Evolutionary conservation across 2,329 filamentous ascomycete species (phyloP), one percentile per base, ranked within the genome.

Genomic region (Tricladium varicosporioides): DNA sequence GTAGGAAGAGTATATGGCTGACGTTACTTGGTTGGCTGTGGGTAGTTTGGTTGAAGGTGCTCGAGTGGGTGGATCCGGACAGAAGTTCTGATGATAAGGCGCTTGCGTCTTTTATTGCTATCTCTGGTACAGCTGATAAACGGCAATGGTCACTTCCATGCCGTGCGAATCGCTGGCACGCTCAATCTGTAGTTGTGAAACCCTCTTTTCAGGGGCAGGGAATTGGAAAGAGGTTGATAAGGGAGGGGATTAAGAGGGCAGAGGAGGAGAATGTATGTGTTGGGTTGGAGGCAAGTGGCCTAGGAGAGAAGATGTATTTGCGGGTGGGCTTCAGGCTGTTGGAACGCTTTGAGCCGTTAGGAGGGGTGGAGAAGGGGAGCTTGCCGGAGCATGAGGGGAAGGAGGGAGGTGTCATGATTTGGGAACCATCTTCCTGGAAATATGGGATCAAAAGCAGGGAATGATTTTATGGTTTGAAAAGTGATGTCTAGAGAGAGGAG

Each of bases 141-240:
- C 22, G 22, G 22, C 22, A 27, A 3, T 27, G 22, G 22, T 27
- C 22, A 7, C 22, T 7, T 27, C 22, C 22, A 27, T 27, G 4
- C 7, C 57, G 55, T 48, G 16, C 10, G 9, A 59, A 62, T 58
- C 48, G 66, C 44, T 69, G 67, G 67, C 56, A 66, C 63, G 60
- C 54, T 14, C 56, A 60, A 58, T 64, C 60, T 54, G 54, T 63
- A 14, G 65, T 66, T 45, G 59, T 69, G 15, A 16, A 31, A 2
- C 27, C 49, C 22, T 57, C 60, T 27, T 68, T 56, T 45, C 65
- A 65, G 36, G 54, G 65, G 16, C 58, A 46, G 56, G 63, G 63
- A 1, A 57, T 66, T 49, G 67, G 67, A 48, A 66, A 60, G 62
- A 60, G 14, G 48, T 50, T 69, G 27, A 67, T 69, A 65, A 54